Base-by-base conservation (phyloP, 768 basidiomycete genomes). In the Leccinum variicolor region DNA sequence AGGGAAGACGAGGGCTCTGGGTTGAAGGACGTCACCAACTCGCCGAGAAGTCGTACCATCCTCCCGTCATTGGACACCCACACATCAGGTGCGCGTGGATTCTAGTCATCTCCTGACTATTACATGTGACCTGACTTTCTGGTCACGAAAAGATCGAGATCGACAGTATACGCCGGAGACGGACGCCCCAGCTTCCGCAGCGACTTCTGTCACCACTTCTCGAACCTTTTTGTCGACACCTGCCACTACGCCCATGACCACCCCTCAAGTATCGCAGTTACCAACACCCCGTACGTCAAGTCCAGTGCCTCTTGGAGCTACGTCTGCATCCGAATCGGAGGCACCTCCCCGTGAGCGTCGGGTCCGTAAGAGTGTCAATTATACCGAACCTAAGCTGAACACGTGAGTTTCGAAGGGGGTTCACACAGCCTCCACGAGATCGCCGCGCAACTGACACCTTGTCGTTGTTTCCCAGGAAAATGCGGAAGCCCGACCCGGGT, bases 321-420 rank as follows among this genome's bases (percentile, higher is more conserved):
- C 71, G 49, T 67, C 73, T 23, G 64, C 67, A 1, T 66, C 72
- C n/a, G 73, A 73, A 53, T 64, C 73, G 9, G 74, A 74, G 19
- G 61, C 66, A 14, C 61, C 65, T 33, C 57, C 41, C 64, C 70
- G 84, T 66, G 67, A 82, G 81, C 73, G 86, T 79, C 75, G 81
- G 52, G 69, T 79, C 19, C 79, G 92, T 49, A 93, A 87, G 75
- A 92, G 91, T 63, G 76, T 94, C 49, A 93, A 93, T 69, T 93
- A 94, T 62, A 77, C 91, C 0, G 92, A 94, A 67, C 92, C 92
- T 11, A 94, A 92, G 68, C 79, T 94, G 23, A 92, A 93, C 70
- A 93, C 90, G 90, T 90, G 68, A 52, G 85, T 83, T 43, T 29
- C 47, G 26, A 14, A 41, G 26, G 41, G 41, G 41, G 39, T n/a